Evolutionary conservation across 768 basidiomycete genomes (phyloP), one percentile per base, ranked within the genome.

Genomic region (Rhizopogon sp.): DNA sequence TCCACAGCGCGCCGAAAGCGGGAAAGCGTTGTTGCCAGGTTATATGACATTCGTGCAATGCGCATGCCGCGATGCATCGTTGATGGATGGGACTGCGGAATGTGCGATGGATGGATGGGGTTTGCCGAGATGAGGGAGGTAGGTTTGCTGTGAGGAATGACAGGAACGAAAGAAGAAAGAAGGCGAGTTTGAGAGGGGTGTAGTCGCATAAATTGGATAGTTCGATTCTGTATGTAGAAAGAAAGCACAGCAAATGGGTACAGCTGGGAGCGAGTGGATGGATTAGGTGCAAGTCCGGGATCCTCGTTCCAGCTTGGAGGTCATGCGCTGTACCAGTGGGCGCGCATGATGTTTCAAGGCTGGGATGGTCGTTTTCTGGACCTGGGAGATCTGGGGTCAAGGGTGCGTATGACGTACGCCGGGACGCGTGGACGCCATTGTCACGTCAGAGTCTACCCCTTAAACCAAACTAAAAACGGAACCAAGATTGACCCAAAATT

Each of bases 1-100:
- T 49, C 47, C 47, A 49, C 47, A 22, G 47, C 47, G 47, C 47
- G 20, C 33, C 20, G 35, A 49, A 49, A 49, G 47, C 35, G 47
- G 47, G 47, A 37, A 49, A 49, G 47, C 9, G 35, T 49, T 49
- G 47, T 49, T 35, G 33, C 9, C 16, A 9, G 8, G 22, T 37
- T 49, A 16, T 37, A 47, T 47, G 35, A 47, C 33, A 35, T 46
- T 33, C 10, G 14, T 49, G 47, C 47, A 49, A 49, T 9, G 47
- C 47, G 35, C 33, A 33, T 49, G 47, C 47, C 33, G 47, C 47
- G 47, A 49, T 49, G 47, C 14, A 37, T 14, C 35, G 35, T 22
- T 37, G 47, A 49, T 49, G 46, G 14, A 20, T 20, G 16, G 16
- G 47, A 14, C 33, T 37, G 35, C 20, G 33, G 35, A 37, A 37